Percentiles rank a stretch among this genome's conserved stretches.
Conservation (phyloP, 495 filamentous ascomycete genomes). For the Lasiosphaeris hirsuta region DNA sequence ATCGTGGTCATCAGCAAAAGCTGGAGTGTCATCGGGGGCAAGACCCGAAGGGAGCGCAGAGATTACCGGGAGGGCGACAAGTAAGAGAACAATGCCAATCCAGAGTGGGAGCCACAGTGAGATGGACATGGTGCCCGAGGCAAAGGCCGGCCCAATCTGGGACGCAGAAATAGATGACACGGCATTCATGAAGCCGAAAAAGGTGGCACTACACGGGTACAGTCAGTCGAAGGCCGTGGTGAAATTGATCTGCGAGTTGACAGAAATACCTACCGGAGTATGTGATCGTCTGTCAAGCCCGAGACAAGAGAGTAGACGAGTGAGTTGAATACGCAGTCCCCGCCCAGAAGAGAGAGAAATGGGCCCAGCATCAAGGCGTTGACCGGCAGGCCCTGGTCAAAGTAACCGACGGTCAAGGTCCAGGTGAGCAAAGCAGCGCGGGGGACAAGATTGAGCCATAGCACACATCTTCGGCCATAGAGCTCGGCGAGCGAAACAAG, state of each 20-base stretch:
- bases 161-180: slow-evolving; percentile 38
- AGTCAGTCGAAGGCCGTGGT: background rate
- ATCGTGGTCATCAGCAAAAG: slow-evolving; percentile 15
- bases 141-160: slow-evolving; percentile 40
- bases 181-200: slow-evolving; percentile 44
- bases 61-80: slow-evolving; percentile 34
- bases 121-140: slow-evolving; percentile 40
- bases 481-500: slow-evolving; percentile 38
- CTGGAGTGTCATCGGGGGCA: background rate
- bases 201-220: slow-evolving; percentile 34
- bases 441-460: slow-evolving; percentile 40
- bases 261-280: slow-evolving; percentile 30
- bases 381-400: slow-evolving; percentile 35
- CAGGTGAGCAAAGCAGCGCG: slow-evolving; percentile 39
- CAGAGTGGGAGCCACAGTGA: slow-evolving; percentile 39
- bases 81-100: slow-evolving; percentile 35
- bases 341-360: slow-evolving; percentile 39
- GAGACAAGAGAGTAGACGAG: slow-evolving; percentile 43
- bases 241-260: background rate
- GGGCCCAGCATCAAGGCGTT: slow-evolving; percentile 36
- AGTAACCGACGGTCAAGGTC: slow-evolving; percentile 39
- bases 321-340: slow-evolving; percentile 47
- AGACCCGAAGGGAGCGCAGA: slow-evolving; percentile 17
- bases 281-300: slow-evolving; percentile 35
- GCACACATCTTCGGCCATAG: slow-evolving; percentile 34